phyloP scores from a whole-genome alignment of 768 basidiomycete genomes.

The Cystobasidium onofrii region DNA sequence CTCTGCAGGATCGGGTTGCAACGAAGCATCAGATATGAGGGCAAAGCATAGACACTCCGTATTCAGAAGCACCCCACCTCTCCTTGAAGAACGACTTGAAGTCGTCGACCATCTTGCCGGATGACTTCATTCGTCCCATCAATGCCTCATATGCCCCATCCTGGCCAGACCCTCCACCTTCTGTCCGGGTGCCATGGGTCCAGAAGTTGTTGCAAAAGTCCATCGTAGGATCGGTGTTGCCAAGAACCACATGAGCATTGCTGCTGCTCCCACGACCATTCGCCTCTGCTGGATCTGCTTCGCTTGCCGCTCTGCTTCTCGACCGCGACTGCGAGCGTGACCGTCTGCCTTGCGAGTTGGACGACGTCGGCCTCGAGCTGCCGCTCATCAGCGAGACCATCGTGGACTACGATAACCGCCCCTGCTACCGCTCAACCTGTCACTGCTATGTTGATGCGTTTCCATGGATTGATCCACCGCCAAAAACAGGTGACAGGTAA shows the following conservation, averaged over 20 bases:
- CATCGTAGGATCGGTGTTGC: constrained; percentile 46
- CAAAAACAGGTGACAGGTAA: neutral
- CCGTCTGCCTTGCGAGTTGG: constrained; percentile 4
- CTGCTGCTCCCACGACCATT: constrained; percentile 6
- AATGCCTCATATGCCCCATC: constrained; percentile 46
- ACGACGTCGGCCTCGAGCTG: constrained; percentile 19
- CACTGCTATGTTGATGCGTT: no score
- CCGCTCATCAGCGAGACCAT: constrained; percentile 16
- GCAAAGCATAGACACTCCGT: neutral
- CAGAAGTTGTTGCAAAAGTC: constrained; percentile 97
- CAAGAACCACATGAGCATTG: neutral
- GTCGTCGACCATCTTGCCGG: constrained; percentile 74
- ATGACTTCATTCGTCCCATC: constrained; percentile 41
- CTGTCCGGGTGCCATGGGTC: constrained; percentile 50
- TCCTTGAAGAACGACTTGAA: constrained; percentile 84
- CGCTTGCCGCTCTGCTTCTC: neutral
- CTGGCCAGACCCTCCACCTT: constrained; percentile 44
- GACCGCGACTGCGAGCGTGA: constrained; percentile 31
- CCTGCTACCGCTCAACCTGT: no score
- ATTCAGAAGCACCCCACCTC: constrained; percentile 59
- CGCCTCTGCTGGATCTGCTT: neutral
- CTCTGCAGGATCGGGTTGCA: constrained; percentile 50
- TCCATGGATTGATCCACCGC: no score
- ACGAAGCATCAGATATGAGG: neutral
- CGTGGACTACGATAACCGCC: no score